Conservation (phyloP, 2,329 filamentous ascomycete genomes). For the Pestalotiopsis sp. region DNA sequence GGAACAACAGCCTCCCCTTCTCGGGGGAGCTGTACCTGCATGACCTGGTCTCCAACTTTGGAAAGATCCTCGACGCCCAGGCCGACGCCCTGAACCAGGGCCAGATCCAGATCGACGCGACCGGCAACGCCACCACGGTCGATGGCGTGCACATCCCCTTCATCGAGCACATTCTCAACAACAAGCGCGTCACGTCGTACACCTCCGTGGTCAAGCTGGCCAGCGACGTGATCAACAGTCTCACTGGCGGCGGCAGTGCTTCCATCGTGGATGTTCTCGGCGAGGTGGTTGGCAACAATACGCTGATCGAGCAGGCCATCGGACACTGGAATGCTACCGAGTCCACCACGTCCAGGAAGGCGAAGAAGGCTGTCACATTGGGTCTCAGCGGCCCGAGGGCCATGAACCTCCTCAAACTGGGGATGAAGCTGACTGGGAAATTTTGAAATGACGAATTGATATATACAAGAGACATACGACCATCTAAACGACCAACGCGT, state of each 20-base stretch:
- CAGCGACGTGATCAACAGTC: constrained; percentile 37
- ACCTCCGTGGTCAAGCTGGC: constrained; percentile 41
- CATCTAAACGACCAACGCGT: neutral
- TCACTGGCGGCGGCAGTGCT: constrained; percentile 24
- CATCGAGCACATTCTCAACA: constrained; percentile 44
- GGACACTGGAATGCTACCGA: constrained; percentile 33
- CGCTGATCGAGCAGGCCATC: constrained; percentile 37
- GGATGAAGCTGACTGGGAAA: constrained; percentile 28
- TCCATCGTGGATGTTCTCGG: constrained; percentile 36
- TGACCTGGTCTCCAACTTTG: constrained; percentile 41
- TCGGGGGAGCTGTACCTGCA: constrained; percentile 43
- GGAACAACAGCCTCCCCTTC: constrained; percentile 44
- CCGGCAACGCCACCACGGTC: constrained; percentile 42
- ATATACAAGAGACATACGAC: neutral
- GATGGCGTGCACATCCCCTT: constrained; percentile 45
- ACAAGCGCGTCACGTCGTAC: constrained; percentile 34
- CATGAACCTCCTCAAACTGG: constrained; percentile 29
- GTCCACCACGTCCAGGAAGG: constrained; percentile 11
- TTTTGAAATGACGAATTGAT: constrained; percentile 15
- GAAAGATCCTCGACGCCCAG: constrained; percentile 39
- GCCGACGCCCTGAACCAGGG: constrained; percentile 37
- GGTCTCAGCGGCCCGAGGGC: constrained; percentile 22
- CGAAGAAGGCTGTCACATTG: constrained; percentile 18
- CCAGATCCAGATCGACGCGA: constrained; percentile 40
- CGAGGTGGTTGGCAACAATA: constrained; percentile 40